Evolutionary conservation across 2,329 filamentous ascomycete species (phyloP).

Genomic region (Scedosporium minutisporum): DNA sequence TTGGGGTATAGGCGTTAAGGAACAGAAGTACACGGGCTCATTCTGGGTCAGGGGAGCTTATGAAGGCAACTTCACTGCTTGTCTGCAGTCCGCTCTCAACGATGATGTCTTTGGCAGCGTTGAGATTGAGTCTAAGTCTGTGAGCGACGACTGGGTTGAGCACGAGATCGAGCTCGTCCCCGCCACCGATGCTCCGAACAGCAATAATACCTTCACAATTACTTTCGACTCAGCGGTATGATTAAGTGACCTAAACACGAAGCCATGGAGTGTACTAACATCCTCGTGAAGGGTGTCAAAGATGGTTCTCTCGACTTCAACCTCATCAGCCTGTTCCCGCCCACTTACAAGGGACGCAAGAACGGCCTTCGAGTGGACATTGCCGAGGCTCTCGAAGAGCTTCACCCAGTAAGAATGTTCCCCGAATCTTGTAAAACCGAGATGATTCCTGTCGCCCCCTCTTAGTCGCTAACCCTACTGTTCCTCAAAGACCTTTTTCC

Average conservation of each 20-base stretch:
- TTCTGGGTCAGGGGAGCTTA: slow-evolving; percentile 44
- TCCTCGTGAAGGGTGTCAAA: slow-evolving; percentile 19
- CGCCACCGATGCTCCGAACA: slow-evolving; percentile 35
- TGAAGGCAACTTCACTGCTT: slow-evolving; percentile 35
- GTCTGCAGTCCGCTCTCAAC: slow-evolving; percentile 33
- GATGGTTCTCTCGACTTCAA: slow-evolving; percentile 43
- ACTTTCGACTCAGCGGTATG: slow-evolving; percentile 35
- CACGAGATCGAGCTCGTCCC: slow-evolving; percentile 36
- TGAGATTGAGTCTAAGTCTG: slow-evolving; percentile 33
- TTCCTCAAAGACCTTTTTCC: slow-evolving; percentile 37
- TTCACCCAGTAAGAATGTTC: slow-evolving; percentile 33
- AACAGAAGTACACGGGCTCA: slow-evolving; percentile 36
- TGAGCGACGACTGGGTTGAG: slow-evolving; percentile 37
- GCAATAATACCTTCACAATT: slow-evolving; percentile 46
- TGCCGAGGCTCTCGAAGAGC: slow-evolving; percentile 38
- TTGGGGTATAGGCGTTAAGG: slow-evolving; percentile 46
- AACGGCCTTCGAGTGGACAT: slow-evolving; percentile 51
- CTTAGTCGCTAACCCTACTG: not conserved
- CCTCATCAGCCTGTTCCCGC: slow-evolving; percentile 50
- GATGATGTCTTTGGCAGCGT: slow-evolving; percentile 34
- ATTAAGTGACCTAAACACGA: not conserved
- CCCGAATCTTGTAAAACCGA: no score
- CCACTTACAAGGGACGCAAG: slow-evolving; percentile 45
- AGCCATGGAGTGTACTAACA: not conserved
- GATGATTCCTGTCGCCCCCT: no score